Conservation (phyloP, 2,329 filamentous ascomycete genomes). For the Cercospora sp. region DNA sequence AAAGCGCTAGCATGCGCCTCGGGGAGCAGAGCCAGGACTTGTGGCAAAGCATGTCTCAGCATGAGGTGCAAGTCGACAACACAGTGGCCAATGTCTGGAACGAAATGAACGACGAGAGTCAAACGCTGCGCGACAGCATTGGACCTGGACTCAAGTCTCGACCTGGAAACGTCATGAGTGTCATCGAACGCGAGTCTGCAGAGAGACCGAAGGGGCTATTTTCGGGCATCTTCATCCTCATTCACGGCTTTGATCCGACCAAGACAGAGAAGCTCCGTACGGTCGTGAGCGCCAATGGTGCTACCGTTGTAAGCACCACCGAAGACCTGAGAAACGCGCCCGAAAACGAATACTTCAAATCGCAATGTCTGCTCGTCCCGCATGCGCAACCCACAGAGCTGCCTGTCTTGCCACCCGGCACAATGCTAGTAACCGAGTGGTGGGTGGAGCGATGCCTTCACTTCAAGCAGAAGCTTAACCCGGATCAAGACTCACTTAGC, state of each 20-base stretch:
- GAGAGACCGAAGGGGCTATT: conserved; percentile 33
- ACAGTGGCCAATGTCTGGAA: conserved; percentile 31
- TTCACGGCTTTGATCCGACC: conserved; percentile 32
- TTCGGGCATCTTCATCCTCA: conserved; percentile 32
- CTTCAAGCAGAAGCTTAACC: conserved; percentile 69
- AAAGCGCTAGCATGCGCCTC: conserved; percentile 82
- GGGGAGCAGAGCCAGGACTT: conserved; percentile 76
- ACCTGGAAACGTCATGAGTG: neutral
- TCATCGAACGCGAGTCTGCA: neutral
- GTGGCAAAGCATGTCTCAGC: conserved; percentile 81
- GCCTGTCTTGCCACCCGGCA: conserved; percentile 31
- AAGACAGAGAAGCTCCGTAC: conserved; percentile 26
- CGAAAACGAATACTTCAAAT: conserved; percentile 17
- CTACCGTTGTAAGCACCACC: conserved; percentile 29
- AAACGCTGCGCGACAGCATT: conserved; percentile 15
- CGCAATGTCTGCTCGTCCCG: conserved; percentile 38
- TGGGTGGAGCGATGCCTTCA: conserved; percentile 90
- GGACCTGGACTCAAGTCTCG: conserved; percentile 1
- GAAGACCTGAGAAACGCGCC: conserved; percentile 30
- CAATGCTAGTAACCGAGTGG: conserved; percentile 74
- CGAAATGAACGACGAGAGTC: conserved; percentile 24
- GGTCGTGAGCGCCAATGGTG: conserved; percentile 36
- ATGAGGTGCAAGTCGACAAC: conserved; percentile 30
- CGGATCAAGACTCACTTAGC: conserved; percentile 69
- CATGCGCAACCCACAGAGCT: conserved; percentile 29